These are phyloP conservation scores for Teratosphaeria destructans DNA, from an alignment of 2,329 filamentous ascomycete species.

Conservation along the genomic window DNA sequence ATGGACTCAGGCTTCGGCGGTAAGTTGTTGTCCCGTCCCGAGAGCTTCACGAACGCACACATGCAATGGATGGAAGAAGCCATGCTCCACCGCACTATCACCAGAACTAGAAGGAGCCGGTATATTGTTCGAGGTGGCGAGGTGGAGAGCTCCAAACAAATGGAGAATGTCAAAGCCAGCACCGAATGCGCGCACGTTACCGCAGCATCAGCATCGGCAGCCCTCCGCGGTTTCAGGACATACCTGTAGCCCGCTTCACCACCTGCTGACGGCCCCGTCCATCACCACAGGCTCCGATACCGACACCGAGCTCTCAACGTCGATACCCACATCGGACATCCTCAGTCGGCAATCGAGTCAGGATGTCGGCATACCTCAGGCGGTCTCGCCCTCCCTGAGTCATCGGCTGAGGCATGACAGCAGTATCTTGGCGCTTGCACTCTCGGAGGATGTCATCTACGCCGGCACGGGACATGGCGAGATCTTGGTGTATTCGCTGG, in stretches of 20 bases:
- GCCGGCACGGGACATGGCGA: conserved; percentile 90
- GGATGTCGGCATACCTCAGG: conserved; percentile 13
- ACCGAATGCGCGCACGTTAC: not conserved
- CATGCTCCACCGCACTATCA: not conserved
- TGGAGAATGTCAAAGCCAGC: not conserved
- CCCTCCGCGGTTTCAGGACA: not conserved
- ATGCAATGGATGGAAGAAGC: not conserved
- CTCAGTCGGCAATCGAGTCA: conserved; percentile 14
- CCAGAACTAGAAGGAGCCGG: not conserved
- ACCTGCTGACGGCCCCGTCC: not conserved
- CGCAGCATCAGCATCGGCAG: not conserved
- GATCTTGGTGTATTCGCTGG: conserved; percentile 81
- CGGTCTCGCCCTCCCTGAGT: conserved; percentile 48
- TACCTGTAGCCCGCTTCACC: not conserved
- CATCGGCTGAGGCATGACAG: conserved; percentile 68
- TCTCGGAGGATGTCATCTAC: conserved; percentile 73
- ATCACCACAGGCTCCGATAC: conserved; percentile 7
- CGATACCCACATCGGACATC: not conserved
- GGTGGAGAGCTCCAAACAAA: not conserved
- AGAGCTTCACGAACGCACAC: not conserved
- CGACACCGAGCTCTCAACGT: conserved; percentile 2
- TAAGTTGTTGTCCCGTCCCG: not conserved
- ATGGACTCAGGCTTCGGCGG: not conserved
- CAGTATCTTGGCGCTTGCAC: conserved; percentile 71
- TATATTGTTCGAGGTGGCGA: not conserved